phyloP scores from a whole-genome alignment of 495 filamentous ascomycete species.

The Podospora comata region DNA sequence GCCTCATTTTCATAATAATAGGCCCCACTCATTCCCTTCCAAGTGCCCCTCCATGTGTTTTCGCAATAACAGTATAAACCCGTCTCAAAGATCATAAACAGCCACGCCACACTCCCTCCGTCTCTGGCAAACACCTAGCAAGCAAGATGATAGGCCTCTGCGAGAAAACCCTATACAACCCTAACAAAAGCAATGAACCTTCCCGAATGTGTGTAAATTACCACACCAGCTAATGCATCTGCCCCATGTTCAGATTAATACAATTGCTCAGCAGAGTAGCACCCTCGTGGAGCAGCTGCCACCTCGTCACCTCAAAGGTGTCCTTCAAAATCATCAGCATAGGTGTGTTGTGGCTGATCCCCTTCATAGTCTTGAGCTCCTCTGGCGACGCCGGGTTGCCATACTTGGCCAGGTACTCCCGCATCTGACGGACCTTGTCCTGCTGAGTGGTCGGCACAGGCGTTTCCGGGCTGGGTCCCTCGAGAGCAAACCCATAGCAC shows the following conservation, averaged over 20 bases:
- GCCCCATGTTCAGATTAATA: slow-evolving; percentile 53
- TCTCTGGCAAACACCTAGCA: no score
- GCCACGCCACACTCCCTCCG: not conserved
- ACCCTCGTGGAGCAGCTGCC: slow-evolving; percentile 90
- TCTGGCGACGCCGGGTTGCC: slow-evolving; percentile 75
- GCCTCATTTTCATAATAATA: not conserved
- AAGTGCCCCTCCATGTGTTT: not conserved
- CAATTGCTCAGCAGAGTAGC: slow-evolving; percentile 76
- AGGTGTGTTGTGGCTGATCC: slow-evolving; percentile 79
- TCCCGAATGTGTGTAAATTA: no score
- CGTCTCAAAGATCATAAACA: not conserved
- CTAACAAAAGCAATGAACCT: not conserved
- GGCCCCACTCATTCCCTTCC: not conserved
- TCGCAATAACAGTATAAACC: not conserved
- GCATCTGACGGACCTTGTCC: slow-evolving; percentile 75
- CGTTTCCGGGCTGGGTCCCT: slow-evolving; percentile 61
- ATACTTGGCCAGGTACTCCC: slow-evolving; percentile 67
- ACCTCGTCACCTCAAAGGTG: slow-evolving; percentile 76
- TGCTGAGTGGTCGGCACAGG: slow-evolving; percentile 53
- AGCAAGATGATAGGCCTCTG: not conserved
- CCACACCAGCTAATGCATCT: slow-evolving; percentile 7
- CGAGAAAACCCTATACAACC: not conserved
- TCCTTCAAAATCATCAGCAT: slow-evolving; percentile 78
- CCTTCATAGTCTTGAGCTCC: slow-evolving; percentile 69
- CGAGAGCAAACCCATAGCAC: slow-evolving; percentile 91